phyloP scores from a whole-genome alignment of 2,329 filamentous ascomycete species.

The Neocatenulostroma microsporum region DNA sequence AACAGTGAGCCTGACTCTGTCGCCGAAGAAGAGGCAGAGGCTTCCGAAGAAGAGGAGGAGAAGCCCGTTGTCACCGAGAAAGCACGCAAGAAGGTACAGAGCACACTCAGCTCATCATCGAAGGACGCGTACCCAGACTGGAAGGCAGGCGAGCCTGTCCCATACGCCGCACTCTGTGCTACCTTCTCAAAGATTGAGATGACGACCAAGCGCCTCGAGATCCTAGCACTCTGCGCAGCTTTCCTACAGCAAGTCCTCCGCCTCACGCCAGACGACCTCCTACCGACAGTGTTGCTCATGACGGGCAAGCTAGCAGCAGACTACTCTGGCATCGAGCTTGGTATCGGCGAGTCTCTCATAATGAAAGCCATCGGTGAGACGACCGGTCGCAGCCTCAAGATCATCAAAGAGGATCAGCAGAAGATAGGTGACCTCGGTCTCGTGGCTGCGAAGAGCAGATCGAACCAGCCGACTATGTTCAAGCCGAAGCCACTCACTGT shows the following conservation, averaged over 20 bases:
- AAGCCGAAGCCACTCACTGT: conserved; percentile 89
- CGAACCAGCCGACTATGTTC: conserved; percentile 96
- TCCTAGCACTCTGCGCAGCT: conserved; percentile 77
- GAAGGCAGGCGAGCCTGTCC: conserved; percentile 79
- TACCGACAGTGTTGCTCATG: conserved; percentile 88
- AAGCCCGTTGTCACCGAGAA: conserved; percentile 67
- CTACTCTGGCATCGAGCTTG: conserved; percentile 90
- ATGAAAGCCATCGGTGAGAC: conserved; percentile 98
- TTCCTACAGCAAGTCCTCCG: conserved; percentile 93
- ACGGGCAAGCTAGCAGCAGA: conserved; percentile 96
- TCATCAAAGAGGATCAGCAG: conserved; percentile 93
- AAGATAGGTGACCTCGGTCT: conserved; percentile 93
- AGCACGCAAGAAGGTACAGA: conserved; percentile 71
- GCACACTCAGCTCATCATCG: conserved; percentile 57
- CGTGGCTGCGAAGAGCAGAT: conserved; percentile 90
- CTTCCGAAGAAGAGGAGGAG: conserved; percentile 50
- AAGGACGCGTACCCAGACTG: conserved; percentile 93
- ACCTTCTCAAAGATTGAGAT: conserved; percentile 94
- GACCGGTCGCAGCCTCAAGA: conserved; percentile 75
- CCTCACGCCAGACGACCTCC: conserved; percentile 76
- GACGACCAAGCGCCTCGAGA: conserved; percentile 84
- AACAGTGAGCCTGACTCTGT: conserved; percentile 9
- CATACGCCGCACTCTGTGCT: conserved; percentile 87
- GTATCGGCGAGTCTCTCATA: conserved; percentile 96
- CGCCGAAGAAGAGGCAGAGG: conserved; percentile 39